These are phyloP conservation scores for Leccinum fallax DNA, from an alignment of 1,284 basidiomycete species.

Conservation along the genomic window DNA sequence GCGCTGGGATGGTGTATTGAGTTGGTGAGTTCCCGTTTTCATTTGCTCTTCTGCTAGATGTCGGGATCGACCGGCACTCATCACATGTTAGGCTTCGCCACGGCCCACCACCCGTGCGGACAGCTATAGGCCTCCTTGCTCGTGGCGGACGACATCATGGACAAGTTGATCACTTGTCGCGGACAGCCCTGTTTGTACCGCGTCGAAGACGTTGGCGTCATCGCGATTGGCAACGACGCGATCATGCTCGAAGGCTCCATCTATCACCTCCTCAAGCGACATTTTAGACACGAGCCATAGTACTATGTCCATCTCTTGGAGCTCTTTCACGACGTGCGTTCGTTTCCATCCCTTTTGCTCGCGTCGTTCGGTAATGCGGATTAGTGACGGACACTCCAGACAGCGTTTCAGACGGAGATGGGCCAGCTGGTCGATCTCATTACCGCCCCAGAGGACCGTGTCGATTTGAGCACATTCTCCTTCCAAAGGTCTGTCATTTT, in stretches of 20 bases:
- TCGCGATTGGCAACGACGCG: constrained; percentile 92
- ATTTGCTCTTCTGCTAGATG: no score
- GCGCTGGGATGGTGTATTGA: constrained; percentile 97
- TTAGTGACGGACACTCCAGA: constrained; percentile 33
- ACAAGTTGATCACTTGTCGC: constrained; percentile 88
- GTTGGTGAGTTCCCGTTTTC: constrained; percentile 48
- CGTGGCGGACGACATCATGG: constrained; percentile 99
- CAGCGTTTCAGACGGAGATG: constrained; percentile 93
- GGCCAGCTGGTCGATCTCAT: constrained; percentile 96
- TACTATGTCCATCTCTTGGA: constrained; percentile 87
- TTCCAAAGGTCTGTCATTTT: constrained; percentile 60
- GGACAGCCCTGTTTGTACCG: constrained; percentile 98
- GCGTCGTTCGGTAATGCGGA: not conserved
- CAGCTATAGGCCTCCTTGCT: constrained; percentile 90
- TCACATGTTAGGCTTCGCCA: not conserved
- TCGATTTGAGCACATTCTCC: constrained; percentile 89
- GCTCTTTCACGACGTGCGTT: constrained; percentile 74
- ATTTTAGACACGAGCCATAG: constrained; percentile 84
- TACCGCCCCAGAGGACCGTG: constrained; percentile 89
- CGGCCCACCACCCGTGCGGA: not conserved
- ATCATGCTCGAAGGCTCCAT: constrained; percentile 97
- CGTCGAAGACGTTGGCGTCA: constrained; percentile 74
- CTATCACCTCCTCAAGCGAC: constrained; percentile 86
- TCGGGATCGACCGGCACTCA: not conserved
- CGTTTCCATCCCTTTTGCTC: not conserved